These are phyloP conservation scores for Lepraria neglecta DNA, from an alignment of 495 filamentous ascomycete genomes.

Conservation along the genomic window DNA sequence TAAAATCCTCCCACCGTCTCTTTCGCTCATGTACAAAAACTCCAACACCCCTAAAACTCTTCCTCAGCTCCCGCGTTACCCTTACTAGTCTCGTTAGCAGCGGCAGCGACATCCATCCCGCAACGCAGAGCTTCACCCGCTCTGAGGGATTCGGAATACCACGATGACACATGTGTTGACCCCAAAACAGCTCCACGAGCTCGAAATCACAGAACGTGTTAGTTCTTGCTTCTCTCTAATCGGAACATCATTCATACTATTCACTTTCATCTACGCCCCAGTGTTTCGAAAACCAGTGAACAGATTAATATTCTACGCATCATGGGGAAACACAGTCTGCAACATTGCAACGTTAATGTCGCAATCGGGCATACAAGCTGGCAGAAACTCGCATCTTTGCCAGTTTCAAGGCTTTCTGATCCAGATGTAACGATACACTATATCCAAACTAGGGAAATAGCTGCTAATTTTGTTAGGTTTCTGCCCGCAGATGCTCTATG, in stretches of 20 bases:
- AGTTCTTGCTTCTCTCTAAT: conserved; percentile 67
- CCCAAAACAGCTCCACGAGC: conserved; percentile 31
- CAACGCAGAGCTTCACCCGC: no score
- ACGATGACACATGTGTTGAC: conserved; percentile 14
- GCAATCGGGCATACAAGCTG: conserved; percentile 43
- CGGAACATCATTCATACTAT: conserved; percentile 65
- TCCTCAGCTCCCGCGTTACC: no score
- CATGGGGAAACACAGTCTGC: conserved; percentile 65
- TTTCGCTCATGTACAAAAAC: no score
- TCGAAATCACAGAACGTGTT: conserved; percentile 57
- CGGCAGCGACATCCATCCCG: no score
- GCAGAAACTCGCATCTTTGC: conserved; percentile 51
- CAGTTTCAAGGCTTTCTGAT: conserved; percentile 71
- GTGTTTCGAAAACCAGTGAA: conserved; percentile 78
- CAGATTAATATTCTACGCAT: conserved; percentile 75
- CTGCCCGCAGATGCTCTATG: conserved; percentile 72
- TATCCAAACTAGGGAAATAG: neutral
- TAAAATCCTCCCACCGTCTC: no score
- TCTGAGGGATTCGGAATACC: no score
- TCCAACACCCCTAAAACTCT: no score
- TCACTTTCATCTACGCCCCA: conserved; percentile 58
- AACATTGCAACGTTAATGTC: conserved; percentile 76
- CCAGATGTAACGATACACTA: conserved; percentile 52
- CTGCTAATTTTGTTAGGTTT: conserved; percentile 47
- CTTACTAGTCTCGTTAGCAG: no score